These are phyloP conservation scores for Colletotrichum eleusines DNA, from an alignment of 2,329 filamentous ascomycete species.

Conservation along the genomic window DNA sequence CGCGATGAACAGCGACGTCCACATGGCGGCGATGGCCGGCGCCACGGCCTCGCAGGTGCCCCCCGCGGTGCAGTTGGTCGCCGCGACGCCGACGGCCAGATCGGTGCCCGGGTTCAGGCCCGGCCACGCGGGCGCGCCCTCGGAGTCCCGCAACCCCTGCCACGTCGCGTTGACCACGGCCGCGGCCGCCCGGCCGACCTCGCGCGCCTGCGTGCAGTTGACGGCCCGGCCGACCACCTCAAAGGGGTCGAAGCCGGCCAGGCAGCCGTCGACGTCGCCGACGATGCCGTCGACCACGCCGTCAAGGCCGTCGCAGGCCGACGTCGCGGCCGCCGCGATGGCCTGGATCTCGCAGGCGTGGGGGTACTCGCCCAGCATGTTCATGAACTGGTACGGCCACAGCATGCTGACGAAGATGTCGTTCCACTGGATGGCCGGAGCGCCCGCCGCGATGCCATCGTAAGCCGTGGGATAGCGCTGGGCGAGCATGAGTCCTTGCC, in stretches of 20 bases:
- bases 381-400: conserved; percentile 37
- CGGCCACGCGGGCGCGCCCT: conserved; percentile 15
- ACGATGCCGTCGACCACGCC: conserved; percentile 62
- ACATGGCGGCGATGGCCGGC: conserved; percentile 36
- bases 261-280: conserved; percentile 45
- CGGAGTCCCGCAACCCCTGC: conserved; percentile 27
- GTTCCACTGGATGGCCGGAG: conserved; percentile 53
- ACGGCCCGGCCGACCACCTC: neutral
- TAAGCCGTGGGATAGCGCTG: conserved; percentile 66
- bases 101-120: conserved; percentile 39
- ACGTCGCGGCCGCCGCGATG: conserved; percentile 54
- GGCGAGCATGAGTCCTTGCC: conserved; percentile 65
- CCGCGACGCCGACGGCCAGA: conserved; percentile 28
- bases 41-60: conserved; percentile 2
- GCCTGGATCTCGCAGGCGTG: conserved; percentile 46
- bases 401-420: conserved; percentile 26
- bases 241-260: conserved; percentile 34
- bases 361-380: conserved; percentile 24
- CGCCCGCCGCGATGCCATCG: conserved; percentile 64
- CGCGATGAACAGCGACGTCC: conserved; percentile 47
- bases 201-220: conserved; percentile 3
- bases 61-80: neutral
- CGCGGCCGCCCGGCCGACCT: conserved; percentile 37
- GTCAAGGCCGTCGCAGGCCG: conserved; percentile 61
- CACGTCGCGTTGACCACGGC: conserved; percentile 42